Evolutionary conservation across 192 early-diverging fungal species (phyloP), one percentile per base, ranked within the genome.

Genomic region (Gaertneriomyces sp.): DNA sequence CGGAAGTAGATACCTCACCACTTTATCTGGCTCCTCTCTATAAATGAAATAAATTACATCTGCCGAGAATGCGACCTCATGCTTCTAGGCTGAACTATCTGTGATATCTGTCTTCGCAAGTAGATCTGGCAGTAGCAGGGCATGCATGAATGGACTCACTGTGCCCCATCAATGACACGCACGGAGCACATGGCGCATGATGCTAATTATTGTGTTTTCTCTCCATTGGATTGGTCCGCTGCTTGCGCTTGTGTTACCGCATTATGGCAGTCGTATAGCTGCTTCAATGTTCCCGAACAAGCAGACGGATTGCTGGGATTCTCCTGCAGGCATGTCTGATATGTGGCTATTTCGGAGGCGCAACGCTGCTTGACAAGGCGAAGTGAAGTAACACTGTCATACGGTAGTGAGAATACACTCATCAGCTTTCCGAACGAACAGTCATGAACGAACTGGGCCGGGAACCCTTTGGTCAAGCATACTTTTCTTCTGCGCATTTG

Each of bases 401-500:
- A 33, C 25, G 25, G 2, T 33, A 2, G 25, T 33, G 25, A 33
- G 8, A 14, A 56, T 12, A 39, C n/a, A 51, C 20, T 5, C 49
- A 6, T 51, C n/a, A 51, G 20, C 6, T 51, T 51, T 4, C 3
- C 6, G 17, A 56, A 56, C 12, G 39, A 56, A 39, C 33, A 39
- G 16, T 12, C 16, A 16, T 16, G 47, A n/a, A 49, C 47, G 14
- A 51, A 17, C 0, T 6, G 49, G 49, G n/a, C 5, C n/a, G 49
- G 20, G 4, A 20, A 51, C 19, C 39, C 20, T 8, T 38, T 9
- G 4, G 7, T 6, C 6, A 57, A 25, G 47, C 47, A 10, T 58
- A 70, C 69, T 73, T 73, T 66, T 66, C 64, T 44, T 65, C 71
- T 16, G 71, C 71, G 44, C 71, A 73, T 2, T 45, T 53, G 17